phyloP scores from a whole-genome alignment of 1,139 yeast species.

The Candida albicans region DNA sequence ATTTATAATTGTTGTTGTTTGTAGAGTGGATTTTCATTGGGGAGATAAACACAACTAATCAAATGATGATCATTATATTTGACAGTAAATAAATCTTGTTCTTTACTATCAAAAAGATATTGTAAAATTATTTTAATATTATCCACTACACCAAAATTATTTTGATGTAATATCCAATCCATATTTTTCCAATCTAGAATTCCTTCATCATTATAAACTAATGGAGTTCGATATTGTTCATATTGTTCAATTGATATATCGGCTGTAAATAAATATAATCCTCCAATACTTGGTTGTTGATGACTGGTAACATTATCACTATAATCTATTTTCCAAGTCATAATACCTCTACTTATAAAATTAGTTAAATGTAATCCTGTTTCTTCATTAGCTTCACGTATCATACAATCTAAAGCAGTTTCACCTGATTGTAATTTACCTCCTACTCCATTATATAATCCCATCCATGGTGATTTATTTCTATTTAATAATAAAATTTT shows the following conservation, averaged over 20 bases:
- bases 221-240: constrained; percentile 27
- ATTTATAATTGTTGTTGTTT: constrained; percentile 1
- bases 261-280: constrained; percentile 45
- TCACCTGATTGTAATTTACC: constrained; percentile 44
- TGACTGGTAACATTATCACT: constrained; percentile 13
- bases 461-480: constrained; percentile 52
- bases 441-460: constrained; percentile 54
- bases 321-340: constrained; percentile 32
- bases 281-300: constrained; percentile 27
- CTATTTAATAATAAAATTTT: constrained; percentile 41
- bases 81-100: constrained; percentile 23
- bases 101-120: constrained; percentile 25
- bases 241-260: constrained; percentile 27
- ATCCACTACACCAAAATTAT: constrained; percentile 47
- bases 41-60: constrained; percentile 18
- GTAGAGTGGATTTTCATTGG: constrained; percentile 10
- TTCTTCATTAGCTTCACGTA: constrained; percentile 47
- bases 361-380: constrained; percentile 37
- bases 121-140: constrained; percentile 35
- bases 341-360: constrained; percentile 35
- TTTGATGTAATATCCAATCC: constrained; percentile 39
- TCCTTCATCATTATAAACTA: constrained; percentile 38
- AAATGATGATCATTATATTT: constrained; percentile 20
- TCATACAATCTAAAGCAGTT: constrained; percentile 39
- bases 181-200: constrained; percentile 46